A percentile compares a stretch with the other conserved stretches of the same genome.
phyloP scores from a whole-genome alignment of 768 basidiomycete species.

The Filobasidium floriforme region DNA sequence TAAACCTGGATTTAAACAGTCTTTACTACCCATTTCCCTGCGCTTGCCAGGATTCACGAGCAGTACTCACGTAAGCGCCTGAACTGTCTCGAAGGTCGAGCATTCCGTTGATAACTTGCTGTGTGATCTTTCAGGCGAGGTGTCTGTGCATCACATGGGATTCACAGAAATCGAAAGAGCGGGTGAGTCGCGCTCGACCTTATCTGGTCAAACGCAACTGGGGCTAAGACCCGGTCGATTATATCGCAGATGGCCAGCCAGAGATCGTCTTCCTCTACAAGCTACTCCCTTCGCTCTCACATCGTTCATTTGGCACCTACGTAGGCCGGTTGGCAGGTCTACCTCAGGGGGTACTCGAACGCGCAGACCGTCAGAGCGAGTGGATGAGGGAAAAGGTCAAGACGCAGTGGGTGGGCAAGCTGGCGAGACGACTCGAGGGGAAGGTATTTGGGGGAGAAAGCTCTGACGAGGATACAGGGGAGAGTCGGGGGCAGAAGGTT shows the following conservation, averaged over 20 bases:
- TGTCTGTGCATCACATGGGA: constrained; percentile 69
- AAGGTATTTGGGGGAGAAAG: neutral
- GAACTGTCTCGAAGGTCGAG: neutral
- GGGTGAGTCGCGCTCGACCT: constrained; percentile 25
- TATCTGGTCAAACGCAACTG: neutral
- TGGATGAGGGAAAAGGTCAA: constrained; percentile 12
- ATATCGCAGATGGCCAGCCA: constrained; percentile 55
- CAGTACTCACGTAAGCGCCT: constrained; percentile 32
- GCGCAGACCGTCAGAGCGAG: constrained; percentile 50
- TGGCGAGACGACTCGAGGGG: neutral
- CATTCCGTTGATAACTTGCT: neutral
- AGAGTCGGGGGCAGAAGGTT: too few species aligned
- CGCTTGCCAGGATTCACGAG: constrained; percentile 51
- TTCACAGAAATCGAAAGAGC: constrained; percentile 63
- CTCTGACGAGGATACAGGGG: too few species aligned
- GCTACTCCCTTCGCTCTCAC: constrained; percentile 63
- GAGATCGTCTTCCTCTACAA: constrained; percentile 83
- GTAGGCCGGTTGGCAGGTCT: constrained; percentile 63
- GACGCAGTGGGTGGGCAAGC: neutral
- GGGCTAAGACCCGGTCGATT: neutral
- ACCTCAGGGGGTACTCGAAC: constrained; percentile 59
- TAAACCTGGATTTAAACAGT: constrained; percentile 51
- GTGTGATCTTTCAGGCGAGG: constrained; percentile 8
- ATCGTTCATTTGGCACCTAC: constrained; percentile 82
- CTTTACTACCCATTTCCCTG: constrained; percentile 91